Base-by-base conservation (phyloP, 352 stramenopile genomes). In the Lagenidium giganteum region DNA sequence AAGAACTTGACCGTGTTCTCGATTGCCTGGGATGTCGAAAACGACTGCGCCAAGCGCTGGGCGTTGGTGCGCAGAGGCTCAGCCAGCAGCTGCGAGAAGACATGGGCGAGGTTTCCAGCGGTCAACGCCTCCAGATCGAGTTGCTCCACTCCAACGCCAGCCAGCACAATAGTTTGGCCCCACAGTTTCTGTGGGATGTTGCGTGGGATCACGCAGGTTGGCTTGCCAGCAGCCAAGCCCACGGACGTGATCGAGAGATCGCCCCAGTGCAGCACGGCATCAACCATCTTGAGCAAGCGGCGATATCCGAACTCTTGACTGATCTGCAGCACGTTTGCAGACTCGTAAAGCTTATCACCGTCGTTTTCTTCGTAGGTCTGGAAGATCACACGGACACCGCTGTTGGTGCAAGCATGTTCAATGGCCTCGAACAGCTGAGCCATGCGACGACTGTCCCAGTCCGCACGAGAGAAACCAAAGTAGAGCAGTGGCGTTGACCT, bases 351-450 rank as follows among this genome's bases (percentile, higher is more conserved):
- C 44, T 31, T 39, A 37, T 22, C 53, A 46, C 18, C 54, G 42
- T 38, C 59, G 50, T 20, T 48, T 48, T 54, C 65, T 26, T 75
- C 70, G 8, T 63, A 62, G 1, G 53, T 58, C 57, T 87, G 75
- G 36, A 87, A 83, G 8, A 87, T 49, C n/a, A 87, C 55, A 6
- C 64, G 59, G n/a, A 77, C 64, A 13, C 61, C 51, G 9, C 41
- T 47, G 32, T 59, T 55, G 4, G 22, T 45, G 2, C 67, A 70
- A 30, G 75, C 75, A 6, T 57, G 57, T 14, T 77, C 68, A 13
- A 87, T 56, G 0, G 58, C 51, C 12, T 54, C 29, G n/a, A 84
- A 29, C 8, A 85, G 26, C 35, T 80, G 61, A 29, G 62, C 47
- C 8, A 79, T 20, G 25, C 58, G 45, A 25, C 42, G 55, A 1